Conservation (phyloP, 1,139 yeast species). For the Saccharomycopsis hybrid region DNA sequence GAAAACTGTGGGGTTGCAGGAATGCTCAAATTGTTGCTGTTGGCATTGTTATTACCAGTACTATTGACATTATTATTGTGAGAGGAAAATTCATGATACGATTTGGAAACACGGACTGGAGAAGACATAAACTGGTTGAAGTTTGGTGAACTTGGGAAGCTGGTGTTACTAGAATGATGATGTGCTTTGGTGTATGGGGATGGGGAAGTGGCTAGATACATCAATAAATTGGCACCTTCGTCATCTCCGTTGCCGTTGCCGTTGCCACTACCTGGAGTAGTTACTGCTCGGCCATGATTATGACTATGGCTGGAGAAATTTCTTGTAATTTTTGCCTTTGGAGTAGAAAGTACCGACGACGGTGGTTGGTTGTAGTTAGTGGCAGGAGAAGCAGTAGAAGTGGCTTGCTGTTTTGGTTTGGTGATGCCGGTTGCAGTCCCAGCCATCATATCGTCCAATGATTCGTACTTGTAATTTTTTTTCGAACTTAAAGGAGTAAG, state of each 20-base stretch:
- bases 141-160: neutral
- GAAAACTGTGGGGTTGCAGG: neutral
- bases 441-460: slow-evolving; percentile 3
- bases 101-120: slow-evolving; percentile 14
- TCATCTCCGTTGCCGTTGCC: slow-evolving; percentile 33
- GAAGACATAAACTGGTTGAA: slow-evolving; percentile 12
- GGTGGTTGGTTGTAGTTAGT: neutral
- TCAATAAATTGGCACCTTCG: slow-evolving; percentile 77
- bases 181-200: slow-evolving; percentile 45
- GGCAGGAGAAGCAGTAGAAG: neutral
- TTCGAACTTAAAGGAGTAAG: slow-evolving; percentile 11
- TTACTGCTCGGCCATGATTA: too few species aligned
- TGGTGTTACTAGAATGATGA: neutral
- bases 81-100: neutral
- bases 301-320: neutral
- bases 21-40: too few species aligned
- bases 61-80: neutral
- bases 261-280: too few species aligned
- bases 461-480: slow-evolving; percentile 8
- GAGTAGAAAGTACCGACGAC: slow-evolving; percentile 11
- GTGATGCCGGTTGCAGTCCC: neutral
- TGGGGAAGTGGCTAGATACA: slow-evolving; percentile 83
- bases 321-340: slow-evolving; percentile 12
- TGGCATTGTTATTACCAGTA: neutral
- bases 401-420: neutral